Evolutionary conservation across 202 grass and related monocot genomes (phyloP).

Genomic region (Miscanthus sacchariflorus): DNA sequence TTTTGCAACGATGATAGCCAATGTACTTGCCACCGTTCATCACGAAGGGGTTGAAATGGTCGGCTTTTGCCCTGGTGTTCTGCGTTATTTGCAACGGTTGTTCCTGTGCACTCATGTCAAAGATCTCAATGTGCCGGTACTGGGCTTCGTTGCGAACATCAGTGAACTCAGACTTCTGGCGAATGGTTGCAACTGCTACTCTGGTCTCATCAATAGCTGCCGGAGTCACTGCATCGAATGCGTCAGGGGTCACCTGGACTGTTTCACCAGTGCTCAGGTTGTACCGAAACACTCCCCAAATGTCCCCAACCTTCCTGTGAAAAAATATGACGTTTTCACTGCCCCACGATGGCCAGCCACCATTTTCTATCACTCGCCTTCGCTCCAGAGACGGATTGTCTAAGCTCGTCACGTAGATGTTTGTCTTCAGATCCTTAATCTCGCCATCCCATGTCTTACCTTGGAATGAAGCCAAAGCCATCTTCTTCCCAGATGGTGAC

Average conservation of each 20-base stretch:
- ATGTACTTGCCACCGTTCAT: slow-evolving; percentile 31
- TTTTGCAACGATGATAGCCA: slow-evolving; percentile 46
- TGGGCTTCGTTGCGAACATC: slow-evolving; percentile 26
- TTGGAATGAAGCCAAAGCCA: slow-evolving; percentile 46
- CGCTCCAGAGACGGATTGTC: slow-evolving; percentile 16
- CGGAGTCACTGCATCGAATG: slow-evolving; percentile 44
- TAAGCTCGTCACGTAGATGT: slow-evolving; percentile 39
- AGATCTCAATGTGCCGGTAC: slow-evolving; percentile 47
- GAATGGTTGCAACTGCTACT: slow-evolving; percentile 42
- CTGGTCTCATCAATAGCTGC: slow-evolving; percentile 37
- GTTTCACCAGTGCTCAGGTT: background rate
- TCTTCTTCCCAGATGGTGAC: slow-evolving; percentile 40
- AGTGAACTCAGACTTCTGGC: slow-evolving; percentile 1
- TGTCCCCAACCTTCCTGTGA: slow-evolving; percentile 11
- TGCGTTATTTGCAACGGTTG: background rate
- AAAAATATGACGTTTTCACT: slow-evolving; percentile 48
- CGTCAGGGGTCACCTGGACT: slow-evolving; percentile 19
- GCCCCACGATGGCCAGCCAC: slow-evolving; percentile 57
- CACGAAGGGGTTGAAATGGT: slow-evolving; percentile 46
- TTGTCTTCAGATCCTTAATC: slow-evolving; percentile 43
- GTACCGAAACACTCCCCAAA: slow-evolving; percentile 37
- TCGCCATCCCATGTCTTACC: slow-evolving; percentile 47
- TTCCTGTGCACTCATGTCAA: background rate
- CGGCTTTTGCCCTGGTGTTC: background rate
- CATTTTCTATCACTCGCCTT: slow-evolving; percentile 31